Percentiles rank a stretch among this genome's conserved stretches.
Conservation (phyloP, 257 asterid genomes). For the Thymus mandschuricus region DNA sequence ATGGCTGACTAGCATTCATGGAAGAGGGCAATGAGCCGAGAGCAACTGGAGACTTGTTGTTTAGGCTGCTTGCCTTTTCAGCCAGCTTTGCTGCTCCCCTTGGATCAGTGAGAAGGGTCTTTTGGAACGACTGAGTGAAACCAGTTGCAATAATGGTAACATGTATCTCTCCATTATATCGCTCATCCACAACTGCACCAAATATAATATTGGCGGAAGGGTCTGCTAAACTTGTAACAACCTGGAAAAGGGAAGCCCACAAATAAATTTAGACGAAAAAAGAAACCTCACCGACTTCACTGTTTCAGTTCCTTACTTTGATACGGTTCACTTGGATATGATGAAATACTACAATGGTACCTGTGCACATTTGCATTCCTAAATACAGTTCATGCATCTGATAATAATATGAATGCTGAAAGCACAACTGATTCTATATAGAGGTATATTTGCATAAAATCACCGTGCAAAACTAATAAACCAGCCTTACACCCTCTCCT, state of each 20-base stretch:
- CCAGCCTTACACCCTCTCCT: background rate
- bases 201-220: constrained; percentile 96
- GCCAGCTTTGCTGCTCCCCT: constrained; percentile 65
- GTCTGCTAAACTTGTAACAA: constrained; percentile 96
- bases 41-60: constrained; percentile 47
- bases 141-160: constrained; percentile 98
- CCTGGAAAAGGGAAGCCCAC: constrained; percentile 47
- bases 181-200: constrained; percentile 98
- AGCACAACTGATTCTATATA: background rate
- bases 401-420: background rate
- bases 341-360: background rate
- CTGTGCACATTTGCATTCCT: background rate
- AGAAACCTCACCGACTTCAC: background rate
- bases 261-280: background rate
- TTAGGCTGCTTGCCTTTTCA: constrained; percentile 48
- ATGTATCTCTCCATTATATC: constrained; percentile 91
- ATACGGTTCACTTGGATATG: background rate
- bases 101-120: constrained; percentile 78
- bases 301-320: background rate
- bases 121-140: constrained; percentile 86
- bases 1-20: constrained; percentile 23
- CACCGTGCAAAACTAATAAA: background rate
- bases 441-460: background rate
- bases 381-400: background rate
- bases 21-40: constrained; percentile 33